Evolutionary conservation across 306 rosid genomes (phyloP), one percentile per base, ranked within the genome.

Genomic region (Abrus precatorius): DNA sequence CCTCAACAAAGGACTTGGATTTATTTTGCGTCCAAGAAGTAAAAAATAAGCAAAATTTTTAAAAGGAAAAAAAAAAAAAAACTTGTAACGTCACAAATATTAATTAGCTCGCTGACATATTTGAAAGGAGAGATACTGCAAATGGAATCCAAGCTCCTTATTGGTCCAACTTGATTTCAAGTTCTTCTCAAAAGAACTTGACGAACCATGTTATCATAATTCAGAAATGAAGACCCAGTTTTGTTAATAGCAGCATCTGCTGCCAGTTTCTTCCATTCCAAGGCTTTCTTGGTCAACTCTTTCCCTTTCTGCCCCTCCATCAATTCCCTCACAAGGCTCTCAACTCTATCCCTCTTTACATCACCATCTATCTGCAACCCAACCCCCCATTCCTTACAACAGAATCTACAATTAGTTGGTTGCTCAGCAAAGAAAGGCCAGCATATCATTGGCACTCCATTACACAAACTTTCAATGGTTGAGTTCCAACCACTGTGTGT

Each of bases 381-480:
- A 74, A 74, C n/a, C 9, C 78, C 68, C 55, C 68, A 74, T 74
- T 74, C 55, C 68, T 28, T 41, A 28, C 68, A 56, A 6, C 68
- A 47, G 32, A 44, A 85, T 56, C 84, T 4, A 13, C 89, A 88
- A 67, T 90, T 90, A 0, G 88, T 85, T 32, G 75, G 97, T 36
- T 91, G 95, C 13, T 89, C 95, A 0, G 89, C 85, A 9, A 87
- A 89, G 76, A 91, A 86, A 0, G 91, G 91, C 93, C 93, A 91
- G 5, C 87, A 86, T 5, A 91, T 50, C 85, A 88, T 70, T 14
- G 91, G 90, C n/a, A 91, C 89, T 10, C 92, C 95, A 5, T 49
- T 1, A 73, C 60, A 11, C 61, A 75, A 48, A 48, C 80, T 75
- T 3, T 60, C 79, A 30, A 74, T 10, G 1, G 47, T 88, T 5